Percentiles rank a stretch among this genome's conserved stretches.
These are phyloP conservation scores for Isatis lusitanica DNA, from an alignment of 441 rosid species.

Conservation along the genomic window DNA sequence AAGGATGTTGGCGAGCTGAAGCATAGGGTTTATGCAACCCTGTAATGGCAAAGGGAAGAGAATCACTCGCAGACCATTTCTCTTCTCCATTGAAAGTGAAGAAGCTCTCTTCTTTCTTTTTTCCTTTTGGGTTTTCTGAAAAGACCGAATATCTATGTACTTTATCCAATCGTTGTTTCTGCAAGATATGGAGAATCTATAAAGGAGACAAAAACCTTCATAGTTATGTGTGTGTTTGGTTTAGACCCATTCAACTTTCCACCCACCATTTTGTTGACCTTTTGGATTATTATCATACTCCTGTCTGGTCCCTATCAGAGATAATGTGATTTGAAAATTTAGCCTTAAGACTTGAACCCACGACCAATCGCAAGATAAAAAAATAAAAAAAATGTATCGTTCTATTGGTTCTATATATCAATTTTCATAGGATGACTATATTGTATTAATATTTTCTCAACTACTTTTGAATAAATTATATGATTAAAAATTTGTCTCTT, in stretches of 20 bases:
- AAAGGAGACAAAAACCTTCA: constrained; percentile 23
- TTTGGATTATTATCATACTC: background rate
- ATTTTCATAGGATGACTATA: background rate
- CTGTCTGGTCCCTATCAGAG: constrained; percentile 19
- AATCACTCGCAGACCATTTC: background rate
- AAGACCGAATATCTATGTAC: constrained; percentile 2
- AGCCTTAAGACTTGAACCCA: background rate
- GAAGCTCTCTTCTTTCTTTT: background rate
- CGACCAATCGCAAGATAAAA: background rate
- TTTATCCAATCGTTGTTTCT: constrained; percentile 11
- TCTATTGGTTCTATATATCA: background rate
- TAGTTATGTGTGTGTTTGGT: constrained; percentile 28
- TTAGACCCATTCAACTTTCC: constrained; percentile 28
- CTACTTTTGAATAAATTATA: no score
- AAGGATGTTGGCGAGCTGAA: constrained; percentile 31
- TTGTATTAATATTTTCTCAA: no score
- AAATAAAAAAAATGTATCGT: no score
- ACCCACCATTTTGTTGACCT: constrained; percentile 31
- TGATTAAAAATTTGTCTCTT: no score
- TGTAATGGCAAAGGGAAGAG: constrained; percentile 30
- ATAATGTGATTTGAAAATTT: constrained; percentile 2
- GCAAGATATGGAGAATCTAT: constrained; percentile 33
- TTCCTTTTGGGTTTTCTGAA: constrained; percentile 2
- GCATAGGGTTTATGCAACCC: constrained; percentile 28
- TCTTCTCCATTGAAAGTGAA: constrained; percentile 30